These are phyloP conservation scores for Aspergillus homomorphus DNA, from an alignment of 495 filamentous ascomycete genomes.

Conservation along the genomic window DNA sequence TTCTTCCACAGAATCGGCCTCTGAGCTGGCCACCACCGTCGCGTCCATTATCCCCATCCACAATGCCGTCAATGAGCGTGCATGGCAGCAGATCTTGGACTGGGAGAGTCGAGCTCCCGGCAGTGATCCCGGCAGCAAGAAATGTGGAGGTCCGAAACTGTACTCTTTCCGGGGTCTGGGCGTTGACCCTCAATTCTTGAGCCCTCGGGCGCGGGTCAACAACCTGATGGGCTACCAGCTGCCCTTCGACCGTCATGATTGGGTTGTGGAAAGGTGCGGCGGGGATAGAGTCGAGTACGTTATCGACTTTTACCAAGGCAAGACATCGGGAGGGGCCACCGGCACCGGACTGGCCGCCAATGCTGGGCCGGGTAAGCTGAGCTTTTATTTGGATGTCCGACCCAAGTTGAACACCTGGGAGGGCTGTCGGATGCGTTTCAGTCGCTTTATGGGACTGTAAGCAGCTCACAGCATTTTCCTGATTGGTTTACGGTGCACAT, in stretches of 20 bases:
- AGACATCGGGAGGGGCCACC: constrained; percentile 30
- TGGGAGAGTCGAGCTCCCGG: constrained; percentile 70
- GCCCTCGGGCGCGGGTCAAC: constrained; percentile 78
- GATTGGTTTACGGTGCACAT: constrained; percentile 17
- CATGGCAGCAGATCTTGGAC: constrained; percentile 75
- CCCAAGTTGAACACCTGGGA: constrained; percentile 93
- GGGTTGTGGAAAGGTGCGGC: constrained; percentile 86
- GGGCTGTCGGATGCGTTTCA: constrained; percentile 79
- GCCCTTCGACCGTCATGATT: constrained; percentile 96
- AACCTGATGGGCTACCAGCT: constrained; percentile 78
- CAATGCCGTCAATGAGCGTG: constrained; percentile 92
- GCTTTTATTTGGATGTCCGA: constrained; percentile 91
- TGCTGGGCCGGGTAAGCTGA: constrained; percentile 62
- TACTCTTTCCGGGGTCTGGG: constrained; percentile 74
- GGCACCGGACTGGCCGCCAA: constrained; percentile 35
- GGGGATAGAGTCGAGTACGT: constrained; percentile 89
- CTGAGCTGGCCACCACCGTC: constrained; percentile 65
- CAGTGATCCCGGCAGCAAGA: constrained; percentile 51
- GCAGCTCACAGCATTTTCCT: neutral
- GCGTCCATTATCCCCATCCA: constrained; percentile 92
- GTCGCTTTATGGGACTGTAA: constrained; percentile 58
- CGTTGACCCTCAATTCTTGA: constrained; percentile 62
- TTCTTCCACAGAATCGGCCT: constrained; percentile 35
- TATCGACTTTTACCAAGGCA: constrained; percentile 95
- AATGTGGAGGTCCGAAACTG: constrained; percentile 77